Conservation (phyloP, 305 asterid species). For the Solanum hybrid region DNA sequence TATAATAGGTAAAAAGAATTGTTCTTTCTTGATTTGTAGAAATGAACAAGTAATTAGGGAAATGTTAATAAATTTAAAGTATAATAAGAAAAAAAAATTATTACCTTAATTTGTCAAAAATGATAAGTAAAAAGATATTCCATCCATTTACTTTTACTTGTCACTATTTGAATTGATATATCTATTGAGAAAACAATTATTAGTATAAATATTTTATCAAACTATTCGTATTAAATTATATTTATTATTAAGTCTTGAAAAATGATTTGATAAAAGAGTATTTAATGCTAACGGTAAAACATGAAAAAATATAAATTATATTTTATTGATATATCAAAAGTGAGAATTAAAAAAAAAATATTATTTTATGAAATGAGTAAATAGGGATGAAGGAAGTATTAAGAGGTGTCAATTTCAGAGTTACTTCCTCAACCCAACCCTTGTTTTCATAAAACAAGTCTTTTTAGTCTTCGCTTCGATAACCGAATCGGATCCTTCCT, state of each 20-base stretch:
- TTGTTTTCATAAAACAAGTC: neutral
- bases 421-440: neutral
- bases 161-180: neutral
- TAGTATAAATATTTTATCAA: too few species aligned
- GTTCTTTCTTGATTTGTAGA: neutral
- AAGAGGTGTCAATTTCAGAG: neutral
- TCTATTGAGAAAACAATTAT: neutral
- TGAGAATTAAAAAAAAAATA: too few species aligned
- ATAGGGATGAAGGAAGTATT: neutral
- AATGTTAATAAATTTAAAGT: too few species aligned
- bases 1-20: neutral
- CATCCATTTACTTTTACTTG: too few species aligned
- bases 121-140: neutral
- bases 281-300: too few species aligned
- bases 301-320: too few species aligned
- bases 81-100: neutral
- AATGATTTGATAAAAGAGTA: too few species aligned
- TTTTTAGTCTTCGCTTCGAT: neutral
- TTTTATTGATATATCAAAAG: too few species aligned
- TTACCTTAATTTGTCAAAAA: neutral
- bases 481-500: neutral
- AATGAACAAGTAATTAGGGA: neutral
- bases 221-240: too few species aligned
- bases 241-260: too few species aligned
- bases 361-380: neutral